Base-by-base conservation (phyloP, 2,329 filamentous ascomycete species). In the Phoma sp. region DNA sequence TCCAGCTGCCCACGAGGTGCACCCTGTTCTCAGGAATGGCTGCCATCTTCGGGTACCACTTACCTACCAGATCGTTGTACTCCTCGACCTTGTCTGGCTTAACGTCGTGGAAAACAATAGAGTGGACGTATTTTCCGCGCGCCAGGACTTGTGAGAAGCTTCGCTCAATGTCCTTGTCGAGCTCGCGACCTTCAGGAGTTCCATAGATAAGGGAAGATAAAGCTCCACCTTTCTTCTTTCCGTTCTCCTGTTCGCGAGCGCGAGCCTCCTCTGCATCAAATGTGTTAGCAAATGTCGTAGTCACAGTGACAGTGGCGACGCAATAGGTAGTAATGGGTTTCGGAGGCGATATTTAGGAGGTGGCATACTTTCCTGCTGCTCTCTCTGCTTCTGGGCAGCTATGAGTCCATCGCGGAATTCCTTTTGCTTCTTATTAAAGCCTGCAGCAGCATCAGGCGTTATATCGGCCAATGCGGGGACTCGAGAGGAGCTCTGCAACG, bases 71-170 rank as follows among this genome's bases (percentile, higher is more conserved):
- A 54, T 93, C 83, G 46, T 93, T 88, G 72, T 99, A 99, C 70
- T 98, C 93, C 60, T 97, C 92, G 41, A 97, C 90, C 78, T 91
- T 95, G 68, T 97, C 92, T 57, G 93, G 92, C 79, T 96, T 92
- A 62, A 99, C 95, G 58, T 96, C 86, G 80, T 99, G 95, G 72
- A 96, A 91, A 55, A 96, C 92, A 74, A 99, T 97, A 41, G 92
- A 96, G 78, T 99, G 95, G 49, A 99, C 93, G 71, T 99, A 99
- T 80, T 99, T 99, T 71, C 95, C 95, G 62, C 95, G 86, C 23
- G 95, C 95, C 40, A 99, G 82, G 39, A 98, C 90, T 76, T 97
- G 93, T 46, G 90, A 96, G 79, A 98, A 99, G 73, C 90, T 96
- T 54, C 93, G 88, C 79, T 98, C 92, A 70, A 99, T 93, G 78